A percentile compares a stretch with the other conserved stretches of the same genome.
phyloP scores from a whole-genome alignment of 2,329 filamentous ascomycete genomes.

The Verruconis gallopava region DNA sequence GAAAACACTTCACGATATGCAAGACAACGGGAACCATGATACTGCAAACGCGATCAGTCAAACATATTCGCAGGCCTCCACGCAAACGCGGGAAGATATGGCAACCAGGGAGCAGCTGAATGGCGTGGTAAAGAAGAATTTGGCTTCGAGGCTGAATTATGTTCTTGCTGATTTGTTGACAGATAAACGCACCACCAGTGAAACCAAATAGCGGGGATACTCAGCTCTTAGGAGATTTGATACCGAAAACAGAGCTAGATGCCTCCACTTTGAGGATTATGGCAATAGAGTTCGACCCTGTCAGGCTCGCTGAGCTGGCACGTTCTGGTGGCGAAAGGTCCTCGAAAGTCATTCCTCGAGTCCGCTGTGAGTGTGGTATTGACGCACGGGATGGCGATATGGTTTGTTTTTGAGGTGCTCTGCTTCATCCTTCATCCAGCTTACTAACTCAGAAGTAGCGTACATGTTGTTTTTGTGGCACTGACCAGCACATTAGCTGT shows the following conservation, averaged over 20 bases:
- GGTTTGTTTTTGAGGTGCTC: constrained; percentile 20
- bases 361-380: constrained; percentile 31
- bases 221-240: too few relatives aligned
- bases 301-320: not conserved
- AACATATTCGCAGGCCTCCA: constrained; percentile 1
- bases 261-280: too few relatives aligned
- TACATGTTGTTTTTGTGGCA: constrained; percentile 31
- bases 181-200: constrained; percentile 1
- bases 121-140: not conserved
- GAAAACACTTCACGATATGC: not conserved
- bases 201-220: constrained; percentile 4
- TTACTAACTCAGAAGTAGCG: constrained; percentile 19
- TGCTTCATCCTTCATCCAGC: not conserved
- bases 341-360: not conserved
- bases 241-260: too few relatives aligned
- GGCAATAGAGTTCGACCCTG: not conserved
- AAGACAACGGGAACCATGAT: not conserved
- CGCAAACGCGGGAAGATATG: constrained; percentile 3
- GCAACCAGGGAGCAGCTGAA: not conserved
- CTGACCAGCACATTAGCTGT: constrained; percentile 34
- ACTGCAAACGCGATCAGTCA: not conserved
- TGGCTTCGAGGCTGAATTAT: not conserved
- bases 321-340: not conserved
- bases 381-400: constrained; percentile 27
- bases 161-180: not conserved